phyloP scores from a whole-genome alignment of 2,329 filamentous ascomycete genomes.

The Neurospora sp. region DNA sequence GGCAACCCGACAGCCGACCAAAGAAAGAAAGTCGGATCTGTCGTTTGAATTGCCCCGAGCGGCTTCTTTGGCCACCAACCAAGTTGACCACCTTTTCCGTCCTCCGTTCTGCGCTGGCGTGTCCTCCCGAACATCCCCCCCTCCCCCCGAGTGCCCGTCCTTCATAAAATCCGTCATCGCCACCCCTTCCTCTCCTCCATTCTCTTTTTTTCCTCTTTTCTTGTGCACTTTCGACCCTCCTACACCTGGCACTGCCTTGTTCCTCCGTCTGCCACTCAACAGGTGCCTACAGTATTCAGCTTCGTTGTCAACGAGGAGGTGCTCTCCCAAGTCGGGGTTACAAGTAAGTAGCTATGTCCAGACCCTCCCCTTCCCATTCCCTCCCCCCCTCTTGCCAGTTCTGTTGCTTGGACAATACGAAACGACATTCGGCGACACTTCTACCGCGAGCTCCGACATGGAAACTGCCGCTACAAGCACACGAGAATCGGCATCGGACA shows the following conservation, averaged over 20 bases:
- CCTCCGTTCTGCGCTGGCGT: constrained; percentile 11
- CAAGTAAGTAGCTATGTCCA: constrained; percentile 9
- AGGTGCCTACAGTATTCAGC: not conserved
- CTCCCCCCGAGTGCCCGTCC: not conserved
- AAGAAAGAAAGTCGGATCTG: constrained; percentile 6
- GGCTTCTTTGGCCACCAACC: constrained; percentile 17
- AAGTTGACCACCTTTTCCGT: constrained; percentile 22
- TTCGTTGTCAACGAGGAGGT: constrained; percentile 1
- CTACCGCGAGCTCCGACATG: not conserved
- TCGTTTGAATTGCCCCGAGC: constrained; percentile 4
- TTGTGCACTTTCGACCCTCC: constrained; percentile 15
- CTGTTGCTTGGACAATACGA: not conserved
- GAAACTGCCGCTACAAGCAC: not conserved
- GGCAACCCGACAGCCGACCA: constrained; percentile 10
- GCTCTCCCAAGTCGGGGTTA: constrained; percentile 4
- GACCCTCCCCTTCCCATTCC: not conserved
- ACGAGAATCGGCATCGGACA: not conserved
- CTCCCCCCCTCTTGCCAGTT: not conserved
- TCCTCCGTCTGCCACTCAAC: constrained; percentile 5
- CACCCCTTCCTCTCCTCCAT: not conserved
- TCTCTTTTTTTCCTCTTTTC: constrained; percentile 20
- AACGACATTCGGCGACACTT: not conserved
- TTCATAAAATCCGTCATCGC: not conserved
- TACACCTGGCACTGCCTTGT: constrained; percentile 8
- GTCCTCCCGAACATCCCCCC: not conserved